Evolutionary conservation across 352 stramenopile genomes (phyloP).

Genomic region (Globisporangium okanoganense): DNA sequence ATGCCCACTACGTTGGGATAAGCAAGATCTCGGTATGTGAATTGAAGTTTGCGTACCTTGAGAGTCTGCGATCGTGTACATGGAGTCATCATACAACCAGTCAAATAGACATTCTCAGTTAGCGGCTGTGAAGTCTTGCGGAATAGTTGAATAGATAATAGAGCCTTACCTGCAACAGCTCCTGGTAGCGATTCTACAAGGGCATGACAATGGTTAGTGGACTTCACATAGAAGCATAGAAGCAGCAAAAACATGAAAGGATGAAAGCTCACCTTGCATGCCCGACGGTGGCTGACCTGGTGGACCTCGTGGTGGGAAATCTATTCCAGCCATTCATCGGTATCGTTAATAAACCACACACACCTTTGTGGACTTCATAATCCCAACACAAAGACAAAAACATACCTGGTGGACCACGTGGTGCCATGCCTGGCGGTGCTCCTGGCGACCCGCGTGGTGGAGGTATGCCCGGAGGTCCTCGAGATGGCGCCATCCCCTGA

Average conservation of each 20-base stretch:
- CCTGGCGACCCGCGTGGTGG: constrained; percentile 13
- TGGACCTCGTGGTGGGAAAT: constrained; percentile 21
- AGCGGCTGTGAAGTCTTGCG: neutral
- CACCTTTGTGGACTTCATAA: neutral
- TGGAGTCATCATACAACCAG: neutral
- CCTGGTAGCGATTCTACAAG: neutral
- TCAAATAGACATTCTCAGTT: neutral
- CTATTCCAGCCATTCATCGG: neutral
- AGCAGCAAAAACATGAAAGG: neutral
- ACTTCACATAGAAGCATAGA: neutral
- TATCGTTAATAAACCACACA: neutral
- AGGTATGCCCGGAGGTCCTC: constrained; percentile 13
- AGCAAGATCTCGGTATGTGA: neutral
- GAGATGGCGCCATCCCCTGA: constrained; percentile 7
- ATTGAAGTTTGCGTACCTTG: constrained; percentile 6
- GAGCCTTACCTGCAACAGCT: neutral
- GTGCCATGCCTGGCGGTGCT: neutral
- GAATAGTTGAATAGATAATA: neutral
- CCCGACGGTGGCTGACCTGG: constrained; percentile 14
- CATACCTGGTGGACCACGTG: constrained; percentile 13
- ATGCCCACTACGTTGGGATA: neutral
- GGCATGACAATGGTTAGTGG: neutral
- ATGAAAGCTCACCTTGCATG: constrained; percentile 9
- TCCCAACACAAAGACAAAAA: neutral
- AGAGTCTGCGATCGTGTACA: neutral